phyloP scores from a whole-genome alignment of 2,329 filamentous ascomycete species.

The Ramularia collo-cygni region DNA sequence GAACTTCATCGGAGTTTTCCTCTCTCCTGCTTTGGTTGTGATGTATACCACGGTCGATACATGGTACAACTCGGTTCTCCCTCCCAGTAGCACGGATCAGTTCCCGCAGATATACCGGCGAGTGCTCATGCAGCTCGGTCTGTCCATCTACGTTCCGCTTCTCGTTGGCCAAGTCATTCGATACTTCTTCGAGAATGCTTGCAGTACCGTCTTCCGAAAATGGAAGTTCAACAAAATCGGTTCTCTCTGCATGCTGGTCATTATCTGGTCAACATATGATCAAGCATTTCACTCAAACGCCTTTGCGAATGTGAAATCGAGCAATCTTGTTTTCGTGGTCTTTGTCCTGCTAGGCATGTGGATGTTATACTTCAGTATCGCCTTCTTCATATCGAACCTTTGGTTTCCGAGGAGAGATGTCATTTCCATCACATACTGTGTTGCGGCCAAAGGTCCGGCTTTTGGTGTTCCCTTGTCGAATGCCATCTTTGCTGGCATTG shows the following conservation, averaged over 20 bases:
- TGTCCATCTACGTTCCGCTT: slow-evolving; percentile 61
- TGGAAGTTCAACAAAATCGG: slow-evolving; percentile 41
- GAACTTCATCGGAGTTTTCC: slow-evolving; percentile 61
- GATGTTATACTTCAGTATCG: slow-evolving; percentile 56
- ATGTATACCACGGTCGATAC: slow-evolving; percentile 50
- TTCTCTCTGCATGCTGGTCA: slow-evolving; percentile 41
- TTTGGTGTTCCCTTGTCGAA: slow-evolving; percentile 62
- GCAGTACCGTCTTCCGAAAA: slow-evolving; percentile 48
- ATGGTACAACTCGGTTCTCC: slow-evolving; percentile 52
- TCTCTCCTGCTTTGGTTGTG: slow-evolving; percentile 58
- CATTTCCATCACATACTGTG: slow-evolving; percentile 66
- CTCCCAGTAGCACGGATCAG: slow-evolving; percentile 46
- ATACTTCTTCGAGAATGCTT: slow-evolving; percentile 46
- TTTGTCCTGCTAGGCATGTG: slow-evolving; percentile 62
- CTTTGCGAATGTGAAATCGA: slow-evolving; percentile 50
- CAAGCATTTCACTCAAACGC: slow-evolving; percentile 58
- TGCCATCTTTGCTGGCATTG: slow-evolving; percentile 58
- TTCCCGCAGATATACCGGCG: slow-evolving; percentile 57
- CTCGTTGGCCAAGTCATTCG: slow-evolving; percentile 54
- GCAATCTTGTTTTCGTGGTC: slow-evolving; percentile 59
- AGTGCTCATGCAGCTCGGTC: slow-evolving; percentile 61
- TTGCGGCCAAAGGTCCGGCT: slow-evolving; percentile 65
- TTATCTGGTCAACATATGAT: slow-evolving; percentile 62
- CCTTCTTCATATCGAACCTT: slow-evolving; percentile 47
- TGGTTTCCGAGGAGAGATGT: slow-evolving; percentile 56